Conservation (phyloP, 768 basidiomycete species). For the Russula brevipes region DNA sequence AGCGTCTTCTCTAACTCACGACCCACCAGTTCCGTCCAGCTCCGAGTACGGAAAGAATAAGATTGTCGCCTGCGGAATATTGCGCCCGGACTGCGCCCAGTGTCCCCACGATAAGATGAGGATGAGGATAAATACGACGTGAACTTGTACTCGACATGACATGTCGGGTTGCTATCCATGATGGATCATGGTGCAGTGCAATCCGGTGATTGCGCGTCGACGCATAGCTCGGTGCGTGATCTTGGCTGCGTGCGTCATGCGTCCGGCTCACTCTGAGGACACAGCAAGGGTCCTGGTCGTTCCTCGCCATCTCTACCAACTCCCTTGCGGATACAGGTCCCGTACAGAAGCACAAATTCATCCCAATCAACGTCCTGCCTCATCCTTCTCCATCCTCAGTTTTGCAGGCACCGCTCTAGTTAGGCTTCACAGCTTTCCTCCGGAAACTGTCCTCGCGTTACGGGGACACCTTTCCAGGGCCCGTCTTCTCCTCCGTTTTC, state of each 20-base stretch:
- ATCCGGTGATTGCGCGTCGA: too few species aligned
- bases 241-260: background rate
- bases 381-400: conserved; percentile 63
- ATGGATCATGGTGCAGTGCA: too few species aligned
- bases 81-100: too few species aligned
- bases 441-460: conserved; percentile 46
- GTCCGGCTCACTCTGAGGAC: conserved; percentile 11
- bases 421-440: conserved; percentile 65
- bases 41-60: too few species aligned
- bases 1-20: background rate
- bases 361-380: conserved; percentile 50
- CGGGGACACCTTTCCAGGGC: conserved; percentile 50
- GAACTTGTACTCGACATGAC: too few species aligned
- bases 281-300: conserved; percentile 22
- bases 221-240: too few species aligned
- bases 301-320: conserved; percentile 18
- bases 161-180: too few species aligned
- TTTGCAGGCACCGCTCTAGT: conserved; percentile 58
- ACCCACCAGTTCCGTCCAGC: too few species aligned
- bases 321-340: conserved; percentile 47
- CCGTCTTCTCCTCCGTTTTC: conserved; percentile 40
- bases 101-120: too few species aligned
- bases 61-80: too few species aligned
- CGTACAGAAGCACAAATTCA: conserved; percentile 67
- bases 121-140: too few species aligned